A percentile compares a stretch with the other conserved stretches of the same genome.
These are phyloP conservation scores for Trichosporon sp. DNA, from an alignment of 1,284 basidiomycete species.

Conservation along the genomic window DNA sequence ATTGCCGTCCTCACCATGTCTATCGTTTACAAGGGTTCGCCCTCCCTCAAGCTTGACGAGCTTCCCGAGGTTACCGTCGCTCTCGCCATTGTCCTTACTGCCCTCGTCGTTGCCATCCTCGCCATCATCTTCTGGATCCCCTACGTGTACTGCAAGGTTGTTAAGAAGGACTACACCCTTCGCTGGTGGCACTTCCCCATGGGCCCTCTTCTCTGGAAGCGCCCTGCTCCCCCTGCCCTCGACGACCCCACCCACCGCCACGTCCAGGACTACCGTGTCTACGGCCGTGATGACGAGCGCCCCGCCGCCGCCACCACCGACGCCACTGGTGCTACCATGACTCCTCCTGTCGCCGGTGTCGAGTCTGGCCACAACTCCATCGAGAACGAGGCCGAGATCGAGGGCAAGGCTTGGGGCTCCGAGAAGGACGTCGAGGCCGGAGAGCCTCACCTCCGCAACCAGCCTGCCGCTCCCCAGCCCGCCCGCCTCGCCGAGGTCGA, in stretches of 20 bases:
- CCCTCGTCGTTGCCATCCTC: conserved; percentile 46
- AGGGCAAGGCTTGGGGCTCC: neutral
- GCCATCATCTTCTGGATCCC: conserved; percentile 54
- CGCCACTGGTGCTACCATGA: neutral
- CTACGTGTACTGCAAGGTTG: conserved; percentile 52
- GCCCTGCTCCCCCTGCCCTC: conserved; percentile 39
- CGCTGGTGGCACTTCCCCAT: conserved; percentile 53
- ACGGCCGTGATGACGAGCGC: conserved; percentile 25
- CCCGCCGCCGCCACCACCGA: neutral
- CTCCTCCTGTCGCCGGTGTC: neutral
- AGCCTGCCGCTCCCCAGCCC: conserved; percentile 6
- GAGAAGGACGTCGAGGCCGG: conserved; percentile 14
- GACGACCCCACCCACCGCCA: conserved; percentile 6
- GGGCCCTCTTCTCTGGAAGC: conserved; percentile 52
- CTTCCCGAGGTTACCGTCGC: conserved; percentile 43
- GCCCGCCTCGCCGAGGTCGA: conserved; percentile 34
- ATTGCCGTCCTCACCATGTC: conserved; percentile 45
- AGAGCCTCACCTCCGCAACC: neutral
- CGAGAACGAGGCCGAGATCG: neutral
- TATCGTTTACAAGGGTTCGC: conserved; percentile 48
- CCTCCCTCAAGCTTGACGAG: conserved; percentile 49
- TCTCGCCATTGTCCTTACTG: conserved; percentile 51
- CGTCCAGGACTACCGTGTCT: conserved; percentile 51
- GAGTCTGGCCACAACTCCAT: neutral
- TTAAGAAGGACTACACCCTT: conserved; percentile 53